These are phyloP conservation scores for Aspergillus egyptiacus DNA, from an alignment of 495 filamentous ascomycete genomes.

Conservation along the genomic window DNA sequence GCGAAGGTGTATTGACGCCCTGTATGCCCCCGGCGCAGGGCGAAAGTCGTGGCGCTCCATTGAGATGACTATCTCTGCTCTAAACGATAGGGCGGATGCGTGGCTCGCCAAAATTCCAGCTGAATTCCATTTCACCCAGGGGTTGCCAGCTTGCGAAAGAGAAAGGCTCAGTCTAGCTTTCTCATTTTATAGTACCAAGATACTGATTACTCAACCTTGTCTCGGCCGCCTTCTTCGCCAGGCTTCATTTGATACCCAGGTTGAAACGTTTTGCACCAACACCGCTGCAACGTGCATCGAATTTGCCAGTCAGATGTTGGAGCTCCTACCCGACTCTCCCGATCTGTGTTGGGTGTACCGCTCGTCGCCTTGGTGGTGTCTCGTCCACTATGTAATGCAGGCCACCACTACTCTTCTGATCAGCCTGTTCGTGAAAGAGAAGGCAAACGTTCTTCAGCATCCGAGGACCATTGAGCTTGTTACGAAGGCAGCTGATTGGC, in stretches of 20 bases:
- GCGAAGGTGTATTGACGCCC: constrained; percentile 38
- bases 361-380: constrained; percentile 51
- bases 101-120: constrained; percentile 47
- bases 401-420: constrained; percentile 48
- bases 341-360: constrained; percentile 36
- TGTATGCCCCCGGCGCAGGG: constrained; percentile 50
- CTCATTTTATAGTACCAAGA: constrained; percentile 48
- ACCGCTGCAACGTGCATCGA: constrained; percentile 44
- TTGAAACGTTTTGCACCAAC: constrained; percentile 40
- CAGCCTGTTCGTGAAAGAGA: constrained; percentile 40
- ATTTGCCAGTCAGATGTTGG: constrained; percentile 43
- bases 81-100: constrained; percentile 40
- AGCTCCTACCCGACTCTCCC: constrained; percentile 38
- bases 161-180: constrained; percentile 37
- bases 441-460: constrained; percentile 34
- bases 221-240: constrained; percentile 44
- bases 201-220: constrained; percentile 53
- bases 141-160: constrained; percentile 16
- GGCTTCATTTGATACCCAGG: constrained; percentile 15
- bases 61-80: constrained; percentile 41
- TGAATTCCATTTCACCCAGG: constrained; percentile 36
- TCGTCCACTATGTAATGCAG: constrained; percentile 55
- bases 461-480: constrained; percentile 31
- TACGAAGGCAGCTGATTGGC: constrained; percentile 40
- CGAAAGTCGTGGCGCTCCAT: constrained; percentile 45